Evolutionary conservation across 2,329 filamentous ascomycete genomes (phyloP).

Genomic region (Aspergillus unguis): DNA sequence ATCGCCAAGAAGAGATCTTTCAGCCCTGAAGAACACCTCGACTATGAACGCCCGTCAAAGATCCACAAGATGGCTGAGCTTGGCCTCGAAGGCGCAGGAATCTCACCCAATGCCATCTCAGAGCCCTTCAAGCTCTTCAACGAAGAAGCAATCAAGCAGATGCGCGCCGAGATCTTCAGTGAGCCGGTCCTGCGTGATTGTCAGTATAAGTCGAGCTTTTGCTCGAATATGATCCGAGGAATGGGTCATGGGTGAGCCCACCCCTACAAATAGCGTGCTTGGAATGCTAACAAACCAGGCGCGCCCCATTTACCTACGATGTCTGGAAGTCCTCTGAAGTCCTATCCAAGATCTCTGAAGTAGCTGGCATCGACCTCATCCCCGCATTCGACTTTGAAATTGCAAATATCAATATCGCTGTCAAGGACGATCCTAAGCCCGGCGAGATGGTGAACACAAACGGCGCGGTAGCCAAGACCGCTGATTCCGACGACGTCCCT

Average conservation of each 20-base stretch:
- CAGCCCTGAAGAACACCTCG: conserved; percentile 52
- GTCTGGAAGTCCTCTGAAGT: conserved; percentile 56
- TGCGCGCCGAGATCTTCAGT: conserved; percentile 62
- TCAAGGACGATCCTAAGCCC: conserved; percentile 19
- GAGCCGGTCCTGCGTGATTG: conserved; percentile 55
- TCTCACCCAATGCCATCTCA: conserved; percentile 28
- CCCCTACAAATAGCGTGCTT: conserved; percentile 36
- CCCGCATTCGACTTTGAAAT: conserved; percentile 58
- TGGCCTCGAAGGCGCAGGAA: conserved; percentile 48
- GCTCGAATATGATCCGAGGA: conserved; percentile 48
- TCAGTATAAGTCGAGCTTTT: conserved; percentile 56
- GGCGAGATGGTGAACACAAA: too few species aligned
- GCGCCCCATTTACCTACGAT: conserved; percentile 60
- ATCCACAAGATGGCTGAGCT: conserved; percentile 60
- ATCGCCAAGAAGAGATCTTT: conserved; percentile 37
- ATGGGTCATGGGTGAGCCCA: conserved; percentile 53
- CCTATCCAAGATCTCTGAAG: conserved; percentile 52
- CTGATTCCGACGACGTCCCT: conserved; percentile 45
- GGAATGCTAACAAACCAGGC: conserved; percentile 42
- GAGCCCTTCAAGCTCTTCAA: conserved; percentile 62
- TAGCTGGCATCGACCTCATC: conserved; percentile 58
- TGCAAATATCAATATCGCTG: conserved; percentile 56
- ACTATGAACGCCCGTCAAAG: conserved; percentile 48
- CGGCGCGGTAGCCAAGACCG: background rate
- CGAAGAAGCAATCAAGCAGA: conserved; percentile 56